phyloP scores from a whole-genome alignment of 2,329 filamentous ascomycete species.

The Aspergillus transmontanensis region DNA sequence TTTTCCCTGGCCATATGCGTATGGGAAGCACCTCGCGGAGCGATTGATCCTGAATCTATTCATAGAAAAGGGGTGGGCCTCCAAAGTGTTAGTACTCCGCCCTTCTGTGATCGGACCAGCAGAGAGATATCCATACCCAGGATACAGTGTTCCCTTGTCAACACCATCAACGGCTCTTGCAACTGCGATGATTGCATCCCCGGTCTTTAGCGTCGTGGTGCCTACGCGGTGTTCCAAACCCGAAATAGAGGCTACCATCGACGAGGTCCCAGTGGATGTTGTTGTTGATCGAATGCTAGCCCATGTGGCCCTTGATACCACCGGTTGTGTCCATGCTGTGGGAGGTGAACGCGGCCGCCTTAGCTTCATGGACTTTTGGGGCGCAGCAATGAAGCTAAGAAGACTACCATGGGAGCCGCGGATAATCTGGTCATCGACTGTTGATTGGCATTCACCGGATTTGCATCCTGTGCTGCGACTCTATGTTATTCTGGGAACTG shows the following conservation, averaged over 20 bases:
- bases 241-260: conserved; percentile 22
- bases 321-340: background rate
- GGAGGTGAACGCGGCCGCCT: background rate
- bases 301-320: background rate
- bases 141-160: conserved; percentile 21
- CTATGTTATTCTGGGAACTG: background rate
- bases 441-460: background rate
- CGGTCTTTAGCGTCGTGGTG: background rate
- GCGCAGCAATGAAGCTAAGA: background rate
- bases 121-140: conserved; percentile 22
- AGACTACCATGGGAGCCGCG: background rate
- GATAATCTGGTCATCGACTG: background rate
- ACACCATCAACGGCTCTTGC: conserved; percentile 22
- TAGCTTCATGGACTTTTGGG: background rate
- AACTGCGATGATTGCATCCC: background rate
- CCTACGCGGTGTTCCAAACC: conserved; percentile 22
- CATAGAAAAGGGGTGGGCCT: background rate
- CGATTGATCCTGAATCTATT: conserved; percentile 2
- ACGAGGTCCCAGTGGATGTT: conserved; percentile 29
- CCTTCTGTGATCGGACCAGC: conserved; percentile 28
- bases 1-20: conserved; percentile 18
- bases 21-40: conserved; percentile 20
- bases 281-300: conserved; percentile 23
- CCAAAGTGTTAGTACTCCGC: conserved; percentile 18
- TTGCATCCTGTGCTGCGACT: background rate